Base-by-base conservation (phyloP, 2,329 filamentous ascomycete genomes). In the Aureobasidium sp. region DNA sequence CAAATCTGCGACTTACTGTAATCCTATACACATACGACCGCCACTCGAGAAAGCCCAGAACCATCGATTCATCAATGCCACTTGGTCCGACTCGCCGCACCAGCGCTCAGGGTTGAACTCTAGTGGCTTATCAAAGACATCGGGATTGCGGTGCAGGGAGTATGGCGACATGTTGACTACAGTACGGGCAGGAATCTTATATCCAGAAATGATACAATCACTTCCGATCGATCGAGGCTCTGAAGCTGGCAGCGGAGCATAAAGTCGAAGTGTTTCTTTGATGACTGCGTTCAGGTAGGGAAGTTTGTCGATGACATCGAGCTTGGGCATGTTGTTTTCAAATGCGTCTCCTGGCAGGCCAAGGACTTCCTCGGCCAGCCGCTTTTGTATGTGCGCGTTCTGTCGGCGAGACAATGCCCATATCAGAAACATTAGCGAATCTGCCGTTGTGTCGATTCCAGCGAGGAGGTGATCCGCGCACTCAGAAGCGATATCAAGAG, bases 391-490 rank as follows among this genome's bases (percentile, higher is more conserved):
- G 8, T 64, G 61, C 5, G 66, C 58, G 55, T 81, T 74, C 36
- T 75, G 71, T 0, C 76, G 77, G 1, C 73, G 71, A 0, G 81
- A 83, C 0, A 84, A 72, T 0, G 76, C 70, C 77, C 79, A 82
- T 15, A 83, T 70, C 0, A 78, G 68, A 63, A 81, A 82, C 75
- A 81, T 81, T 1, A 81, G 63, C 0, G 79, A 79, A 55, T 83
- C 79, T 27, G 78, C 78, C 0, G 80, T 82, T 0, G 81, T 83
- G 62, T 83, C 79, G 11, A 82, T 80, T 0, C 80, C 81, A 0
- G 81, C 81, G 0, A 80, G 71, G 14, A 83, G 73, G 63, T 84
- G 81, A 60, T 84, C 81, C 0, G 81, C 80, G 14, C 74, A 77
- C 68, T 84, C 81, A 0, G 80, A 80, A 0, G 81, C 81, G 42